These are phyloP conservation scores for Trichoderma gracile DNA, from an alignment of 2,329 filamentous ascomycete genomes.

Conservation along the genomic window DNA sequence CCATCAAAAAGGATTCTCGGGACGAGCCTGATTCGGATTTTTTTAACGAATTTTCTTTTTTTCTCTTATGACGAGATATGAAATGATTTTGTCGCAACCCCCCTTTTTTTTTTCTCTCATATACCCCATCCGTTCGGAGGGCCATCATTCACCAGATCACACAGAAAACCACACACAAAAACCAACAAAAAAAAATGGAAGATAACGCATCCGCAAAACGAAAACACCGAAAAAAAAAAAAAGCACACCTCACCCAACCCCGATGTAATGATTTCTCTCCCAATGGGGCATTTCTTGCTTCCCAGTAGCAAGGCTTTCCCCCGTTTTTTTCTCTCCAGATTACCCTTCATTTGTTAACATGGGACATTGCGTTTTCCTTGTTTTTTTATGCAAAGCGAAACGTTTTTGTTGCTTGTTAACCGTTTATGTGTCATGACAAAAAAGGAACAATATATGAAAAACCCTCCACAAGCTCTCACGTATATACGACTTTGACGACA, in stretches of 20 bases:
- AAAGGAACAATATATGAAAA: slow-evolving; percentile 25
- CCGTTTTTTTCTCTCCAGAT: background rate
- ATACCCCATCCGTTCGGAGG: slow-evolving; percentile 18
- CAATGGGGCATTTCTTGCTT: slow-evolving; percentile 9
- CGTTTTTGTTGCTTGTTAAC: slow-evolving; percentile 15
- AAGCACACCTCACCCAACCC: slow-evolving; percentile 4
- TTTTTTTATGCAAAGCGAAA: background rate
- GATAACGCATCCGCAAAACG: background rate
- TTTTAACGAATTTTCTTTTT: slow-evolving; percentile 24
- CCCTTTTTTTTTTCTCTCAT: slow-evolving; percentile 3
- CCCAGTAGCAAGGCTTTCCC: slow-evolving; percentile 19
- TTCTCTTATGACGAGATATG: slow-evolving; percentile 19
- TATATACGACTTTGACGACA: slow-evolving; percentile 25
- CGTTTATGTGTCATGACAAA: slow-evolving; percentile 24
- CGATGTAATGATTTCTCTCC: slow-evolving; percentile 19
- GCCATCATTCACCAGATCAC: background rate
- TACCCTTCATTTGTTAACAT: slow-evolving; percentile 22
- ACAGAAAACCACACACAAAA: background rate
- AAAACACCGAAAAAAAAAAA: background rate
- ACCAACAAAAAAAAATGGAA: slow-evolving; percentile 10
- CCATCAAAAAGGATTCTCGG: slow-evolving; percentile 8
- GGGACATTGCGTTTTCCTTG: slow-evolving; percentile 5
- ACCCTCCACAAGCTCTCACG: slow-evolving; percentile 1
- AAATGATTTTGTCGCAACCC: slow-evolving; percentile 5
- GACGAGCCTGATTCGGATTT: slow-evolving; percentile 11